phyloP scores from a whole-genome alignment of 306 rosid species.

The Cyclanthera cordifolia region DNA sequence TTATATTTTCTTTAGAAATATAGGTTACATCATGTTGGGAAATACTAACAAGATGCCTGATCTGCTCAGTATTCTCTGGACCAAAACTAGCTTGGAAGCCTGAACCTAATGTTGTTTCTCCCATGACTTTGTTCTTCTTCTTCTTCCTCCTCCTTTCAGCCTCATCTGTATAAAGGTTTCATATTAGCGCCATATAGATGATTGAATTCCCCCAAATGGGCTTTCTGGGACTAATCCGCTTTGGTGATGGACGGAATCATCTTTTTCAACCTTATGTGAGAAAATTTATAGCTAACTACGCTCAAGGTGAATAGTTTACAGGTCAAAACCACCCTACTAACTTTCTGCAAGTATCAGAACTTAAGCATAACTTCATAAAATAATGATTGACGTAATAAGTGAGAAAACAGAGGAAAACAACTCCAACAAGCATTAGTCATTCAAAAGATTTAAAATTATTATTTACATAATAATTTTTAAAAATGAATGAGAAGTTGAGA shows the following conservation, averaged over 20 bases:
- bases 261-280: not conserved
- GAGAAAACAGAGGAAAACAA: not conserved
- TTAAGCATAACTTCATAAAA: not conserved
- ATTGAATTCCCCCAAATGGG: not conserved
- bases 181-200: slow-evolving; percentile 22
- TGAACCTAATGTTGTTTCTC: slow-evolving; percentile 32
- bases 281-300: not conserved
- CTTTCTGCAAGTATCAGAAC: not conserved
- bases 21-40: slow-evolving; percentile 41
- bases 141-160: slow-evolving; percentile 63
- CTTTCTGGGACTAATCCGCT: not conserved
- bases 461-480: too few species aligned
- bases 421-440: too few species aligned
- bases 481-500: too few species aligned
- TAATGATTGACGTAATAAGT: not conserved
- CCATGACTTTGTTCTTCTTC: slow-evolving; percentile 44
- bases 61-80: slow-evolving; percentile 45
- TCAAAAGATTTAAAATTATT: too few species aligned
- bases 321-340: not conserved
- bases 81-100: slow-evolving; percentile 32
- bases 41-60: slow-evolving; percentile 32
- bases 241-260: not conserved
- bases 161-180: slow-evolving; percentile 43
- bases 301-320: not conserved
- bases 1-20: slow-evolving; percentile 44